A percentile compares a stretch with the other conserved stretches of the same genome.
phyloP scores from a whole-genome alignment of 352 stramenopile genomes.

The Globisporangium irregulare region DNA sequence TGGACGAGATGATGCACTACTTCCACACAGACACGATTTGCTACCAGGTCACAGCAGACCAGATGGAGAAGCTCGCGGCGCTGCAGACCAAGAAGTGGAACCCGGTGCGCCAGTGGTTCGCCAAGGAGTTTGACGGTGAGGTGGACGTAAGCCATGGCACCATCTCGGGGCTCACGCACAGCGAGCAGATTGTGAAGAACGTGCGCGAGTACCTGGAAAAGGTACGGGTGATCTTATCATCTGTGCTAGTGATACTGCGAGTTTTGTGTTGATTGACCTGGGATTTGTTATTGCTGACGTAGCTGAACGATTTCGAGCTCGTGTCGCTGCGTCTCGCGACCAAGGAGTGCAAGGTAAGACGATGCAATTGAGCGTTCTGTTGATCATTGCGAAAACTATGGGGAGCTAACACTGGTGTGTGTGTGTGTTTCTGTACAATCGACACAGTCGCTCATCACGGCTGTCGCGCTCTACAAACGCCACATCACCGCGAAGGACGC shows the following conservation, averaged over 20 bases:
- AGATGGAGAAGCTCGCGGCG: conserved; percentile 77
- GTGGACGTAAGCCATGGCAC: conserved; percentile 82
- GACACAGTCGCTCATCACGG: conserved; percentile 73
- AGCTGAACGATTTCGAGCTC: conserved; percentile 77
- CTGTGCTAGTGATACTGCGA: background rate
- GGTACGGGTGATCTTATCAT: conserved; percentile 20
- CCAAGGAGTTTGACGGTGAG: conserved; percentile 64
- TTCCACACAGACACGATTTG: conserved; percentile 88
- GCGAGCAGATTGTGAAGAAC: conserved; percentile 54
- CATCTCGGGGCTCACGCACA: conserved; percentile 63
- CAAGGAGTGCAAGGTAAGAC: conserved; percentile 81
- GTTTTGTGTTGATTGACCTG: conserved; percentile 3
- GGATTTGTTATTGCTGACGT: conserved; percentile 4
- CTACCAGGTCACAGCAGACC: conserved; percentile 78
- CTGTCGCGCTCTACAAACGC: conserved; percentile 77
- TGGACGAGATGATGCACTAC: conserved; percentile 86
- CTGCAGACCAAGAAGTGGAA: conserved; percentile 86
- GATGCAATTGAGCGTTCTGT: background rate
- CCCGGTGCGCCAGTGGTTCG: conserved; percentile 82
- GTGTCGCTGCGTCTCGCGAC: conserved; percentile 69
- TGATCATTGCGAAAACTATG: background rate
- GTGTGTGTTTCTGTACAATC: conserved; percentile 4
- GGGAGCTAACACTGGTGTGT: background rate
- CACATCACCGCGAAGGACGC: conserved; percentile 84
- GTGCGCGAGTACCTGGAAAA: conserved; percentile 59